Evolutionary conservation across 768 basidiomycete genomes (phyloP), one percentile per base, ranked within the genome.

Genomic region (Tulasnella sp.): DNA sequence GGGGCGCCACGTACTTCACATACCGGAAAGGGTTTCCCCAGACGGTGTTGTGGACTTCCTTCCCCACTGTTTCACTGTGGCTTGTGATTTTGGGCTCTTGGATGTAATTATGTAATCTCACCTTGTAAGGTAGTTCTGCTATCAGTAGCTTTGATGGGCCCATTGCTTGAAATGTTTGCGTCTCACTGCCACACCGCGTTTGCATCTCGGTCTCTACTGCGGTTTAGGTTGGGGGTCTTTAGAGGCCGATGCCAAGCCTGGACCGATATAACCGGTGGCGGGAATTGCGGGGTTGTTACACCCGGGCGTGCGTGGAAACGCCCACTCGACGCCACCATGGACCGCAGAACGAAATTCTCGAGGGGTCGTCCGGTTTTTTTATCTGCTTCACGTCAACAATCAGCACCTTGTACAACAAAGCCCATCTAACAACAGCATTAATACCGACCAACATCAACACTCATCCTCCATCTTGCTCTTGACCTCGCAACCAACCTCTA

Each of bases 291-390:
- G 24, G 22, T 54, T n/a, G 54, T n/a, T 54, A n/a, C n/a, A 54
- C 9, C 54, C 54, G 54, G 64, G 12, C 24, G 64, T 31, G 64
- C 64, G 64, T 69, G 64, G 64, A 69, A 69, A 69, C 28, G 64
- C 20, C 31, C 20, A 69, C 4, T 69, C 64, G 31, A 69, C 64
- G 34, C 31, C 64, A 28, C 12, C 64, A 34, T 69, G 5, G 18
- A 6, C 58, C 6, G 28, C 58, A n/a, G 11, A 6, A 28, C 54
- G 6, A 69, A 69, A 31, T 69, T 37, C 64, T 34, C 31, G 3
- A 8, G 31, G 31, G n/a, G 58, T 69, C 28, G 64, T 34, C 34
- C 28, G 31, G 31, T 69, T 69, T 54, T n/a, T 22, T n/a, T 54
- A n/a, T 69, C 12, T 69, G 3, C 16, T 69, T 37, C 31, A 37